A percentile compares a stretch with the other conserved stretches of the same genome.
Evolutionary conservation across 1,284 basidiomycete species (phyloP).

Genomic region (Malassezia slooffiae): DNA sequence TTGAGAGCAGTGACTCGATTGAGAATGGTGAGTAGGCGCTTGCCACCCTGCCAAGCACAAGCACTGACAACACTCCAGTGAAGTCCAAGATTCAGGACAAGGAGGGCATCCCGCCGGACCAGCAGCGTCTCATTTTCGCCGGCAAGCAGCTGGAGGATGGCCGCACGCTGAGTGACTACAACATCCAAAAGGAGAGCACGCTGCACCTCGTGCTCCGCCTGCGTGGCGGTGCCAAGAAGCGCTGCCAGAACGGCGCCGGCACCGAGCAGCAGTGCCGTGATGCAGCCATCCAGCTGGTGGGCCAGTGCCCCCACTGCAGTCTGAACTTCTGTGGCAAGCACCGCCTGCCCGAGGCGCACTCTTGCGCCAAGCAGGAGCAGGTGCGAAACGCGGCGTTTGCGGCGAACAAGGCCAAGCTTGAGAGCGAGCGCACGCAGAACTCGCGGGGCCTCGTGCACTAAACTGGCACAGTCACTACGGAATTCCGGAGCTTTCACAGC

Average conservation of each 20-base stretch:
- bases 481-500: too few relatives aligned
- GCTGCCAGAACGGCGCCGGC: slow-evolving; percentile 40
- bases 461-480: slow-evolving; percentile 1
- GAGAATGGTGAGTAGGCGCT: slow-evolving; percentile 78
- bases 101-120: slow-evolving; percentile 76
- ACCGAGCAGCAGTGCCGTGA: slow-evolving; percentile 42
- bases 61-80: too few relatives aligned
- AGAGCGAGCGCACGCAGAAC: slow-evolving; percentile 38
- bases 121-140: slow-evolving; percentile 94
- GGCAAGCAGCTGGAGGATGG: slow-evolving; percentile 75
- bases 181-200: slow-evolving; percentile 61
- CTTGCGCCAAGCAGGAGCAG: slow-evolving; percentile 38
- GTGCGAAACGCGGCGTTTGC: slow-evolving; percentile 41
- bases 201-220: slow-evolving; percentile 43
- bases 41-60: neutral
- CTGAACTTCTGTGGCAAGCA: slow-evolving; percentile 43
- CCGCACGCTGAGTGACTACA: slow-evolving; percentile 53
- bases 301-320: slow-evolving; percentile 45
- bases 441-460: slow-evolving; percentile 42
- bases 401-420: slow-evolving; percentile 45
- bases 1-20: slow-evolving; percentile 66
- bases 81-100: slow-evolving; percentile 52
- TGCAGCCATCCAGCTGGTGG: slow-evolving; percentile 44
- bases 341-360: slow-evolving; percentile 41
- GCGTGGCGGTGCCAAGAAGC: slow-evolving; percentile 41